phyloP scores from a whole-genome alignment of 495 filamentous ascomycete genomes.

The Mytilinidion resinicola region DNA sequence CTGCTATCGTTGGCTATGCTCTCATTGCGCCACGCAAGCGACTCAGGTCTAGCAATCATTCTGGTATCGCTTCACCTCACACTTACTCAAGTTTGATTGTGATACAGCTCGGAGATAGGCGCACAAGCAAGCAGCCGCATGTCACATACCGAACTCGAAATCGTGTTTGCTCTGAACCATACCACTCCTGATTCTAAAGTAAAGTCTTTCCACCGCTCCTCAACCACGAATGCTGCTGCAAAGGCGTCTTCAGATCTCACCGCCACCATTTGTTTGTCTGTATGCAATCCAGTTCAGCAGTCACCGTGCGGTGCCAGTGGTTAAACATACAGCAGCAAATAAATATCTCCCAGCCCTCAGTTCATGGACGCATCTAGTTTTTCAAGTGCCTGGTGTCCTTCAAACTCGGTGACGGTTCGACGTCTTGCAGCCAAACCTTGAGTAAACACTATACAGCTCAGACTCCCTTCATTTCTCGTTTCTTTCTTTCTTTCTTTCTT shows the following conservation, averaged over 20 bases:
- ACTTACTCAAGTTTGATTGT: not conserved
- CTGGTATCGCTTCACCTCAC: not conserved
- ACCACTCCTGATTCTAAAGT: not conserved
- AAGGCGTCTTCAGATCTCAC: not conserved
- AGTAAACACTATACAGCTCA: not conserved
- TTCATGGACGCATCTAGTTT: not conserved
- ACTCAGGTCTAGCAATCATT: not conserved
- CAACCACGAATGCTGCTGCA: not conserved
- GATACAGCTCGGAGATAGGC: not conserved
- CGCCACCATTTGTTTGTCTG: not conserved
- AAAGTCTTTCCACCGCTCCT: not conserved
- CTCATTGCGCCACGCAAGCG: not conserved
- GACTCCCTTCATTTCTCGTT: not conserved
- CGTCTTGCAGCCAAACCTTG: too few species aligned
- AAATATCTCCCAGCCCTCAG: not conserved
- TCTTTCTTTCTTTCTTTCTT: too few species aligned
- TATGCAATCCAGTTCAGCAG: not conserved
- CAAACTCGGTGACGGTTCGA: too few species aligned
- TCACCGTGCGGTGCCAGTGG: not conserved
- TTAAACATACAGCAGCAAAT: slow-evolving; percentile 1
- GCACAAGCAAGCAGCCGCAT: not conserved
- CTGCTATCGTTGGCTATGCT: too few species aligned
- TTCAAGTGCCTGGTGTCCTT: not conserved
- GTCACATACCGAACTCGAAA: not conserved
- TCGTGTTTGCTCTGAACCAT: not conserved